A percentile compares a stretch with the other conserved stretches of the same genome.
These are phyloP conservation scores for Floccularia luteovirens DNA, from an alignment of 768 basidiomycete genomes.

Conservation along the genomic window DNA sequence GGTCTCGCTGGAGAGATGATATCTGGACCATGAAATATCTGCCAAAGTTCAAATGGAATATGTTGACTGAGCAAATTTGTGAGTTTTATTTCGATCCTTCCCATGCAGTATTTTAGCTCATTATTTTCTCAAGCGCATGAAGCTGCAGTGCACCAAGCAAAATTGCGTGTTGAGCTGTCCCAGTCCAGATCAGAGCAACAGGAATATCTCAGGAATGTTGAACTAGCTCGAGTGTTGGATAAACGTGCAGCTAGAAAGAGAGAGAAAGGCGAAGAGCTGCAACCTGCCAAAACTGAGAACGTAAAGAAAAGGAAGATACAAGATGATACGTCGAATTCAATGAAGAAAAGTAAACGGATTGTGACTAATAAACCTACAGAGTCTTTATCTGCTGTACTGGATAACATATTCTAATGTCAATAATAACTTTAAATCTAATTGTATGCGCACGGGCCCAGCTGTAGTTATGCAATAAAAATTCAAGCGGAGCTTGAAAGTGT, in stretches of 20 bases:
- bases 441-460: slow-evolving; percentile 22
- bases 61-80: slow-evolving; percentile 99
- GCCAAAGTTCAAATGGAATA: slow-evolving; percentile 97
- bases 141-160: slow-evolving; percentile 79
- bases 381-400: slow-evolving; percentile 34
- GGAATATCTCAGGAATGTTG: slow-evolving; percentile 91
- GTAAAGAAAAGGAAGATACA: slow-evolving; percentile 18
- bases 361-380: neutral
- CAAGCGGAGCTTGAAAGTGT: slow-evolving; percentile 35
- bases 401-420: slow-evolving; percentile 40
- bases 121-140: slow-evolving; percentile 68
- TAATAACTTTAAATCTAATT: slow-evolving; percentile 3
- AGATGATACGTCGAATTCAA: slow-evolving; percentile 8
- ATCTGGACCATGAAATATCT: slow-evolving; percentile 99
- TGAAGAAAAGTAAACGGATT: slow-evolving; percentile 18
- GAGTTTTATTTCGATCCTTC: slow-evolving; percentile 22
- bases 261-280: slow-evolving; percentile 47
- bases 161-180: slow-evolving; percentile 85
- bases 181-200: slow-evolving; percentile 85
- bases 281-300: slow-evolving; percentile 25
- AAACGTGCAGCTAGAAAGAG: slow-evolving; percentile 68
- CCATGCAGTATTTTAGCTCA: neutral
- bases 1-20: slow-evolving; percentile 88
- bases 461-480: slow-evolving; percentile 12
- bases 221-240: slow-evolving; percentile 79